These are phyloP conservation scores for Rutidosis leptorrhynchoides DNA, from an alignment of 129 eudicot species.

Conservation along the genomic window DNA sequence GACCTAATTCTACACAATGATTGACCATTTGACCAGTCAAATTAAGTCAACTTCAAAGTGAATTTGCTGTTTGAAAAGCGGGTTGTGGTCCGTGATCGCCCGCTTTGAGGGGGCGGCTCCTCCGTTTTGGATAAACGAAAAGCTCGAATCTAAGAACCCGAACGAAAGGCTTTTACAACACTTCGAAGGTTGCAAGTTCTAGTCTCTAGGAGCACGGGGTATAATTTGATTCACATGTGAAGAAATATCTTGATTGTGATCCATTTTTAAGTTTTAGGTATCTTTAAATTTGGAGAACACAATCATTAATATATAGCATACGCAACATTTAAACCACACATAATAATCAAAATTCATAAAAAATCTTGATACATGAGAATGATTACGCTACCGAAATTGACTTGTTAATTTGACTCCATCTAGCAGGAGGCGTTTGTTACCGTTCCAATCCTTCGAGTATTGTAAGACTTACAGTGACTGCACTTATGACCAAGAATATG, in stretches of 20 bases:
- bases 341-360: background rate
- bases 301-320: background rate
- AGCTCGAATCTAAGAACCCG: no score
- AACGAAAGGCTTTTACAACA: no score
- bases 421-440: constrained; percentile 21
- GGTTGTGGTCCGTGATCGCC: no score
- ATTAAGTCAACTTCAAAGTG: no score
- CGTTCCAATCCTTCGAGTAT: constrained; percentile 60
- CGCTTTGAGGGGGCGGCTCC: no score
- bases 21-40: no score
- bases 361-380: background rate
- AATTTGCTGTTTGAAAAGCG: no score
- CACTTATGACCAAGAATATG: constrained; percentile 91
- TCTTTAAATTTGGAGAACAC: background rate
- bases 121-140: no score
- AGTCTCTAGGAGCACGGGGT: background rate
- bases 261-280: background rate
- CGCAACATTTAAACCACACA: background rate
- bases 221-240: background rate
- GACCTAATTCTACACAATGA: no score
- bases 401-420: background rate
- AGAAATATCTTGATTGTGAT: background rate
- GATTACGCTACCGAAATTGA: background rate
- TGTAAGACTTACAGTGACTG: constrained; percentile 71
- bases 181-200: background rate